Conservation (phyloP, 2,329 filamentous ascomycete species). For the Truncatella angustata region DNA sequence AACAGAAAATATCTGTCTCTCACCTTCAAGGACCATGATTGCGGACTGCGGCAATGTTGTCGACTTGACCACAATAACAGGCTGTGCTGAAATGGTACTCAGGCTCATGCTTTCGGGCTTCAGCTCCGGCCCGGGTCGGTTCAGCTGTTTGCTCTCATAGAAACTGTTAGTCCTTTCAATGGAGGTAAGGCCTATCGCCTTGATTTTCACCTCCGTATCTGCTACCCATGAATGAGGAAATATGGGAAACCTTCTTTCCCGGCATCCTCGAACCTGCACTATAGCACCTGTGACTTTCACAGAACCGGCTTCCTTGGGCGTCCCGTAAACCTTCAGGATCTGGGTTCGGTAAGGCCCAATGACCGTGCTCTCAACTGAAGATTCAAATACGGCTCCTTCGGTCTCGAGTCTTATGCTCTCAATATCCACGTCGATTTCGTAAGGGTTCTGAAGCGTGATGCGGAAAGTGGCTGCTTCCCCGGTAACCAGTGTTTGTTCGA, state of each 20-base stretch:
- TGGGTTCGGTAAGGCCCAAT: slow-evolving; percentile 84
- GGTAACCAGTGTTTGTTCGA: slow-evolving; percentile 72
- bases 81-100: slow-evolving; percentile 77
- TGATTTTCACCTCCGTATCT: slow-evolving; percentile 69
- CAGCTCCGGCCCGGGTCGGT: slow-evolving; percentile 38
- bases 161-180: slow-evolving; percentile 39
- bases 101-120: slow-evolving; percentile 57
- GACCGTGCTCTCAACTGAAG: slow-evolving; percentile 60
- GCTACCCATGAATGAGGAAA: slow-evolving; percentile 76
- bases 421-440: slow-evolving; percentile 87
- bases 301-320: slow-evolving; percentile 63
- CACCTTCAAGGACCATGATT: slow-evolving; percentile 90
- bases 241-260: slow-evolving; percentile 79
- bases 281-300: slow-evolving; percentile 75
- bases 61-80: slow-evolving; percentile 71
- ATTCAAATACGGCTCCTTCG: slow-evolving; percentile 70
- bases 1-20: slow-evolving; percentile 73
- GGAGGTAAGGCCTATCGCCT: slow-evolving; percentile 66
- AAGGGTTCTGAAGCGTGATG: slow-evolving; percentile 88
- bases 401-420: slow-evolving; percentile 76
- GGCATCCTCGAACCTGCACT: slow-evolving; percentile 78
- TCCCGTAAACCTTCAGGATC: slow-evolving; percentile 68
- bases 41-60: slow-evolving; percentile 80
- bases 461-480: slow-evolving; percentile 76
- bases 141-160: slow-evolving; percentile 29